A percentile compares a stretch with the other conserved stretches of the same genome.
Evolutionary conservation across 139 green algal species (phyloP).

Genomic region (Dunaliella primolecta): DNA sequence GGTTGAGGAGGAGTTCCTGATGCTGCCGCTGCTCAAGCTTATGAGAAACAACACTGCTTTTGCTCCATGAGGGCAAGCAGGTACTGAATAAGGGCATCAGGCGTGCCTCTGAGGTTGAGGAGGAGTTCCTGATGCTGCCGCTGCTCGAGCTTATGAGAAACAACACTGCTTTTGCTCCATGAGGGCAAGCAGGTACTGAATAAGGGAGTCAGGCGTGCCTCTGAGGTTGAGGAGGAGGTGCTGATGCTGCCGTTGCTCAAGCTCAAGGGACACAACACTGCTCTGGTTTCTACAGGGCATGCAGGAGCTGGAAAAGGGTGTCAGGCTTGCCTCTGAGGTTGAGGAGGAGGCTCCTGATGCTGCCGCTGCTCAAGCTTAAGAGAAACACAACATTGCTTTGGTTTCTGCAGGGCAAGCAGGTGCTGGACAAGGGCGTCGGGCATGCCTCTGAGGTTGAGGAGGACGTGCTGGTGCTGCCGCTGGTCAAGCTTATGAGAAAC

Average conservation of each 20-base stretch:
- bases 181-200: conserved; percentile 69
- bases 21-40: too few relatives aligned
- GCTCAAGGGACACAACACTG: too few relatives aligned
- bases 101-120: conserved; percentile 71
- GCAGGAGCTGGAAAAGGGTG: conserved; percentile 72
- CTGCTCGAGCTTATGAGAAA: too few relatives aligned
- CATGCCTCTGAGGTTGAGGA: conserved; percentile 75
- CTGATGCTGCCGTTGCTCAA: too few relatives aligned
- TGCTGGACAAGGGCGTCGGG: conserved; percentile 77
- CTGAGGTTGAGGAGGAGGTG: conserved; percentile 75
- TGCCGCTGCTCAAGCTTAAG: too few relatives aligned
- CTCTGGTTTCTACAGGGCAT: conserved; percentile 55
- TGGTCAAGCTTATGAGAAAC: too few relatives aligned
- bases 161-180: too few relatives aligned
- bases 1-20: conserved; percentile 72
- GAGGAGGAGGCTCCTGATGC: conserved; percentile 74
- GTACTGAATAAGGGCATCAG: conserved; percentile 78
- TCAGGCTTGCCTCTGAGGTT: conserved; percentile 72
- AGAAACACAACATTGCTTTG: too few relatives aligned
- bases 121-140: too few relatives aligned
- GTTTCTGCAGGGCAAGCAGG: conserved; percentile 58
- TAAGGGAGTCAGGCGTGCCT: conserved; percentile 72
- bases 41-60: too few relatives aligned
- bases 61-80: conserved; percentile 59
- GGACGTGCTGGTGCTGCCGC: conserved; percentile 36